Conservation (phyloP, 768 basidiomycete species). For the Ephemerocybe angulata region DNA sequence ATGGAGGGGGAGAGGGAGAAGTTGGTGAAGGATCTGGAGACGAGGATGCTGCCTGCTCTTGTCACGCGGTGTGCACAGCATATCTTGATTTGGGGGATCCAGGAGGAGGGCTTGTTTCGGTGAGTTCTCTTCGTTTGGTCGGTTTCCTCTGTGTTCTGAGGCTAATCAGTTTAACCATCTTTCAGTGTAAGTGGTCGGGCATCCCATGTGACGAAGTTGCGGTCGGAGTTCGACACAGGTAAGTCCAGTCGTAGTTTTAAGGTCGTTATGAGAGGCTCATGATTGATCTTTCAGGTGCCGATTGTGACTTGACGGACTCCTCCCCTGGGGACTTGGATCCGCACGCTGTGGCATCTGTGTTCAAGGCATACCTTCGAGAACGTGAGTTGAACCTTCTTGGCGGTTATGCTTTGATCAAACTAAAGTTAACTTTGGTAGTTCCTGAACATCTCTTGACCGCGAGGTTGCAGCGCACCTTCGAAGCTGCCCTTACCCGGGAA, state of each 20-base stretch:
- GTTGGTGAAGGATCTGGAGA: slow-evolving; percentile 38
- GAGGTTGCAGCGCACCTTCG: slow-evolving; percentile 69
- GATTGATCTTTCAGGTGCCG: slow-evolving; percentile 53
- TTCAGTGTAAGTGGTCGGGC: slow-evolving; percentile 78
- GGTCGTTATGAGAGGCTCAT: slow-evolving; percentile 7
- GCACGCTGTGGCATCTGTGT: slow-evolving; percentile 88
- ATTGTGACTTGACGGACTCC: slow-evolving; percentile 77
- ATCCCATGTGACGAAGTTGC: slow-evolving; percentile 71
- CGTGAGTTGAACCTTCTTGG: slow-evolving; percentile 52
- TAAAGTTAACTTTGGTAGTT: slow-evolving; percentile 42
- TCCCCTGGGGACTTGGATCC: slow-evolving; percentile 88
- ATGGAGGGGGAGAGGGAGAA: slow-evolving; percentile 3
- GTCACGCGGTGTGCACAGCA: slow-evolving; percentile 83
- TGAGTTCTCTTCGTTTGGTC: slow-evolving; percentile 30
- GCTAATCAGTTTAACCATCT: slow-evolving; percentile 3
- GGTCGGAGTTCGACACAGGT: slow-evolving; percentile 81
- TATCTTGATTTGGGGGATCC: slow-evolving; percentile 74
- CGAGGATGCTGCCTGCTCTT: slow-evolving; percentile 63
- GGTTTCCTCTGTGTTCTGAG: slow-evolving; percentile 14
- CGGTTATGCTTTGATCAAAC: slow-evolving; percentile 7
- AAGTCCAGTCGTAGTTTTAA: slow-evolving; percentile 13
- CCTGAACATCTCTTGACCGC: slow-evolving; percentile 84
- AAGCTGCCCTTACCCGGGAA: slow-evolving; percentile 65
- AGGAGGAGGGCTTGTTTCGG: slow-evolving; percentile 87
- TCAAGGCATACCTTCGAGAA: slow-evolving; percentile 91